Evolutionary conservation across 2,329 filamentous ascomycete species (phyloP).

Genomic region (Penicillium digitatum): DNA sequence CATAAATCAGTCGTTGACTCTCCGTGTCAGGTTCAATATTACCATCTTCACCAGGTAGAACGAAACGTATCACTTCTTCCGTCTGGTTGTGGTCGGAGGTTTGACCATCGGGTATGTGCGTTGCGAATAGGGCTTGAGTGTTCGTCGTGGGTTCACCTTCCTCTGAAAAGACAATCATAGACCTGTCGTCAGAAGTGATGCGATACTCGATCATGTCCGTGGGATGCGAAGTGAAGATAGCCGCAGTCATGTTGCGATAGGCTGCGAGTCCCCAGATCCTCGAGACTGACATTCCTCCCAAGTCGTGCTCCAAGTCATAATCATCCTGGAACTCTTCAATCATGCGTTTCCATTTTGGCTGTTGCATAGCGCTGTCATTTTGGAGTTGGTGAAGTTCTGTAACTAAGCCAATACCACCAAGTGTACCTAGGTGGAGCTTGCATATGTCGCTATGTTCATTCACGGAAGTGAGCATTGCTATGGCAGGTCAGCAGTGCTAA

Average conservation of each 20-base stretch:
- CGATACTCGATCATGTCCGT: constrained; percentile 57
- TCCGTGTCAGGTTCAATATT: constrained; percentile 17
- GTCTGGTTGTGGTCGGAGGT: constrained; percentile 17
- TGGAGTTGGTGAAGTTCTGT: constrained; percentile 13
- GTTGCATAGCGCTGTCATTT: neutral
- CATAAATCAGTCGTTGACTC: constrained; percentile 34
- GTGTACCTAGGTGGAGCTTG: constrained; percentile 31
- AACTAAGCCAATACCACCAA: constrained; percentile 26
- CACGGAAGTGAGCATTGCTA: constrained; percentile 25
- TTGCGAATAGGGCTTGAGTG: constrained; percentile 11
- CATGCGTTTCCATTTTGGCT: constrained; percentile 29
- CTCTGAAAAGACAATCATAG: constrained; percentile 37
- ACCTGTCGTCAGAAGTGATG: constrained; percentile 46
- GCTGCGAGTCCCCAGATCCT: constrained; percentile 55
- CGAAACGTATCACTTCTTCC: constrained; percentile 27
- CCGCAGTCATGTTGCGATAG: constrained; percentile 47
- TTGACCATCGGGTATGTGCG: constrained; percentile 14
- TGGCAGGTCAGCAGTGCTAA: constrained; percentile 13
- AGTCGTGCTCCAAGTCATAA: constrained; percentile 50
- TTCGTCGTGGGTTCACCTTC: constrained; percentile 12
- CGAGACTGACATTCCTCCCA: constrained; percentile 49
- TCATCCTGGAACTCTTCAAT: constrained; percentile 34
- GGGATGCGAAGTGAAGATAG: constrained; percentile 52
- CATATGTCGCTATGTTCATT: constrained; percentile 13
- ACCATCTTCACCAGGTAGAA: constrained; percentile 22